These are phyloP conservation scores for Clathrus columnatus DNA, from an alignment of 768 basidiomycete species.

Conservation along the genomic window DNA sequence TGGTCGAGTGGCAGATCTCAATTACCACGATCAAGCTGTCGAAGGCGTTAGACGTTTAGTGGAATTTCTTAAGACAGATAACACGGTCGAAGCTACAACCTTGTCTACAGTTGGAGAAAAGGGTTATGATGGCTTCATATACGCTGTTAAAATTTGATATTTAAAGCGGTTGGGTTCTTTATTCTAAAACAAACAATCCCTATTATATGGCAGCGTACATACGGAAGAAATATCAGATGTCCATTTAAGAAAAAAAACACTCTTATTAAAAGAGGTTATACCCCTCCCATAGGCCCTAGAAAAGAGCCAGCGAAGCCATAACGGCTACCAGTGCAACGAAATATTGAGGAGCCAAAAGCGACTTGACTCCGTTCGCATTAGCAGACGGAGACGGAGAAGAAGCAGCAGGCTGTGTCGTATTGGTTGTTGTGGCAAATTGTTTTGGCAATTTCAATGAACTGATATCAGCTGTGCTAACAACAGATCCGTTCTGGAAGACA, in stretches of 20 bases:
- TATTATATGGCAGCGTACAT: background rate
- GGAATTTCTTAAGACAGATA: constrained; percentile 37
- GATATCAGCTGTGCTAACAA: constrained; percentile 39
- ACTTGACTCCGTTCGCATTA: constrained; percentile 33
- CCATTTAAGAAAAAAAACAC: background rate
- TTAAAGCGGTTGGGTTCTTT: too few relatives aligned
- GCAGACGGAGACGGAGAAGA: constrained; percentile 13
- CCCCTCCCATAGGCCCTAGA: constrained; percentile 26
- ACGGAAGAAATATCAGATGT: background rate
- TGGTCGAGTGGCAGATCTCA: constrained; percentile 37
- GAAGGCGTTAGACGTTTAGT: constrained; percentile 44
- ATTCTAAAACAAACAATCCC: background rate
- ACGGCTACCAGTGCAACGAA: constrained; percentile 43
- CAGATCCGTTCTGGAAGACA: constrained; percentile 38
- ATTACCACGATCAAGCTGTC: constrained; percentile 23
- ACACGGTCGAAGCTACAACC: constrained; percentile 42
- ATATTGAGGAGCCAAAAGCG: constrained; percentile 39
- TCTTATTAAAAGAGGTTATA: background rate
- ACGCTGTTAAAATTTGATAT: constrained; percentile 21
- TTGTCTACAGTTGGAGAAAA: constrained; percentile 43
- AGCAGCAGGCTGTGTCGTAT: constrained; percentile 17
- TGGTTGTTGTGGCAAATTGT: constrained; percentile 37
- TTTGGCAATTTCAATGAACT: constrained; percentile 48
- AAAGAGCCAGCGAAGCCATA: constrained; percentile 32
- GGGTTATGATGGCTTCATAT: constrained; percentile 46